Evolutionary conservation across 768 basidiomycete genomes (phyloP).

Genomic region (Rhizopogon salebrosus): DNA sequence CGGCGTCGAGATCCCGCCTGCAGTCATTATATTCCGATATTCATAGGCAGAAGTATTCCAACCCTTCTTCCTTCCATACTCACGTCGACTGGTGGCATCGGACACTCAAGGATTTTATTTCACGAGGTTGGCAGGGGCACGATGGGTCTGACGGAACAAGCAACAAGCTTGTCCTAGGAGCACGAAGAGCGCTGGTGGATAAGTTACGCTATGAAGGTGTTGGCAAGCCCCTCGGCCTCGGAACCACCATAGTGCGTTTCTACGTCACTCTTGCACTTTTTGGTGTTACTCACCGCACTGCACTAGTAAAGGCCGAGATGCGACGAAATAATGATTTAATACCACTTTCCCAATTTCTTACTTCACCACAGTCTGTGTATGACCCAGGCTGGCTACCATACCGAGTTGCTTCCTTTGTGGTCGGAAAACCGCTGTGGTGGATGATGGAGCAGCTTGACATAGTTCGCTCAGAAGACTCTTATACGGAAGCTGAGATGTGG

Average conservation of each 20-base stretch:
- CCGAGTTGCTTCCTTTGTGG: slow-evolving; percentile 63
- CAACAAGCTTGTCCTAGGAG: slow-evolving; percentile 60
- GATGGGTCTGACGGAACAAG: slow-evolving; percentile 10
- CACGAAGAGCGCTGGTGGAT: slow-evolving; percentile 49
- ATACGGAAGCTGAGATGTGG: slow-evolving; percentile 44
- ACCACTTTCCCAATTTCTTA: slow-evolving; percentile 50
- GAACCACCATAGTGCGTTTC: slow-evolving; percentile 66
- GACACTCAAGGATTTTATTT: slow-evolving; percentile 57
- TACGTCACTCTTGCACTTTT: neutral
- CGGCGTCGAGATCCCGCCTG: slow-evolving; percentile 42
- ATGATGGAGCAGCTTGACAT: slow-evolving; percentile 74
- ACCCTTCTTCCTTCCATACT: slow-evolving; percentile 75
- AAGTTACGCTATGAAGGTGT: slow-evolving; percentile 58
- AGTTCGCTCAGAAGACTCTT: slow-evolving; percentile 54
- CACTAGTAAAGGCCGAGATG: slow-evolving; percentile 69
- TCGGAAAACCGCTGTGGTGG: slow-evolving; percentile 85
- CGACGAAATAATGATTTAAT: slow-evolving; percentile 39
- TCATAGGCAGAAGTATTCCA: slow-evolving; percentile 75
- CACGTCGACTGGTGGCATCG: slow-evolving; percentile 87
- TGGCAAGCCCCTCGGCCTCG: slow-evolving; percentile 71
- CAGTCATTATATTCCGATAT: slow-evolving; percentile 88
- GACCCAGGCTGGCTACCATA: slow-evolving; percentile 64
- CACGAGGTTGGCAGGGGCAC: slow-evolving; percentile 45
- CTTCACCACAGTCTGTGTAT: slow-evolving; percentile 55
- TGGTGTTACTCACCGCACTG: slow-evolving; percentile 21